Percentiles rank a stretch among this genome's conserved stretches.
Evolutionary conservation across 768 basidiomycete species (phyloP).

Genomic region (Gyrodon lividus): DNA sequence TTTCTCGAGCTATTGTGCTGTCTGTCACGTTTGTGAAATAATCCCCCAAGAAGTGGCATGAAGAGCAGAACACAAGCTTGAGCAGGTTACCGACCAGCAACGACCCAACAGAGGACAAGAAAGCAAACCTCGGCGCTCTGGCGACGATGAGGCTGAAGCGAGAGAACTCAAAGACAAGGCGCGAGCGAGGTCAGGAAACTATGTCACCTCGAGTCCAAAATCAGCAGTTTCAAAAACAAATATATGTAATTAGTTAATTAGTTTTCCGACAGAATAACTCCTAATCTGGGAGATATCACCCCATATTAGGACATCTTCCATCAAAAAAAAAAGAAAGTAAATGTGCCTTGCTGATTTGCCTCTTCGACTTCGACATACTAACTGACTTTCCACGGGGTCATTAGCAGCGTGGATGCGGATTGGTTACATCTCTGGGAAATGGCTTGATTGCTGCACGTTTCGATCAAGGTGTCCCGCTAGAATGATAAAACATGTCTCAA

Average conservation of each 20-base stretch:
- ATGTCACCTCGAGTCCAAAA: background rate
- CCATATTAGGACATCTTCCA: background rate
- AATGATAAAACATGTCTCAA: background rate
- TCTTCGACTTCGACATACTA: background rate
- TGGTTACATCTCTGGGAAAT: background rate
- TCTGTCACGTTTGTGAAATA: slow-evolving; percentile 27
- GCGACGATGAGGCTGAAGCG: background rate
- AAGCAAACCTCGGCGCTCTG: slow-evolving; percentile 13
- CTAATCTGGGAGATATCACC: slow-evolving; percentile 1
- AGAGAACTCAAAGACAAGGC: background rate
- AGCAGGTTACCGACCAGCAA: slow-evolving; percentile 6
- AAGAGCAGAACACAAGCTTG: slow-evolving; percentile 3
- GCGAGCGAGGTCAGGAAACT: background rate
- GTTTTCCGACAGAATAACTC: background rate
- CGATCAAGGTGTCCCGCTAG: background rate
- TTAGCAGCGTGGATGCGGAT: background rate
- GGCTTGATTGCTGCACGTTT: background rate
- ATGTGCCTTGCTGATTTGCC: background rate
- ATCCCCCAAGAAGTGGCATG: slow-evolving; percentile 31
- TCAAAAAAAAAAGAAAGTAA: background rate
- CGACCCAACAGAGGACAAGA: slow-evolving; percentile 9
- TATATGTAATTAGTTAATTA: background rate
- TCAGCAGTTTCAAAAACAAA: no score
- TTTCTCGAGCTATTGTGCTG: slow-evolving; percentile 3
- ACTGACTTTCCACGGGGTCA: background rate